Base-by-base conservation (phyloP, 352 stramenopile species). In the Phytophthora colocasiae region DNA sequence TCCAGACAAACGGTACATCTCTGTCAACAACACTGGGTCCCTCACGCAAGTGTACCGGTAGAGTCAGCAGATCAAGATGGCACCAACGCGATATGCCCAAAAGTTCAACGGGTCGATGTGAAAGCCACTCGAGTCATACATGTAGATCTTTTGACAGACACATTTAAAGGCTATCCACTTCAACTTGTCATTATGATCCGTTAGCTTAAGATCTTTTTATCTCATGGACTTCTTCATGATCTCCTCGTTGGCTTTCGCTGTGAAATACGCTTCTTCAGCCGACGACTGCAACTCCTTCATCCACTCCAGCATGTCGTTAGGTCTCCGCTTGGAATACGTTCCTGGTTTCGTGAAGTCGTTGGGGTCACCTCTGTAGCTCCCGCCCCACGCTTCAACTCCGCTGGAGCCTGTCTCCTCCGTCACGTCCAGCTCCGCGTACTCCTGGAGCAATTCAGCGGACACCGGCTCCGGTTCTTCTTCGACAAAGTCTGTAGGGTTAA, bases 161-260 rank as follows among this genome's bases (percentile, higher is more conserved):
- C 31, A 14, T 34, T 34, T 36, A 36, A 12, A 14, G 31, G 31
- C 31, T 36, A 36, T 36, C 31, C 31, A 36, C 32, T 55, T 44
- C 31, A 55, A 55, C 47, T 56, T 34, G 29, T 34, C 29, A 34
- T 36, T 36, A 36, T 4, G 31, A 36, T 36, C 9, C 9, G 31
- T 36, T 31, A 31, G 27, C 31, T 36, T 36, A 2, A 0, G 27
- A 31, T 34, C 0, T 34, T 34, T 36, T 36, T 68, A 74, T 29
- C 50, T 56, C 58, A 76, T 71, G 40, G 66, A 67, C 44, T 65
- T 71, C 31, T 73, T 69, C 73, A 87, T 83, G 38, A 83, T 63
- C 54, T 80, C 64, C 34, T 74, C 69, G 54, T 82, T 85, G 10
- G 76, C 78, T 38, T 76, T 78, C 12, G 76, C 73, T 22, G 78